phyloP scores from a whole-genome alignment of 495 filamentous ascomycete species.

The Trichoderma erinaceum region DNA sequence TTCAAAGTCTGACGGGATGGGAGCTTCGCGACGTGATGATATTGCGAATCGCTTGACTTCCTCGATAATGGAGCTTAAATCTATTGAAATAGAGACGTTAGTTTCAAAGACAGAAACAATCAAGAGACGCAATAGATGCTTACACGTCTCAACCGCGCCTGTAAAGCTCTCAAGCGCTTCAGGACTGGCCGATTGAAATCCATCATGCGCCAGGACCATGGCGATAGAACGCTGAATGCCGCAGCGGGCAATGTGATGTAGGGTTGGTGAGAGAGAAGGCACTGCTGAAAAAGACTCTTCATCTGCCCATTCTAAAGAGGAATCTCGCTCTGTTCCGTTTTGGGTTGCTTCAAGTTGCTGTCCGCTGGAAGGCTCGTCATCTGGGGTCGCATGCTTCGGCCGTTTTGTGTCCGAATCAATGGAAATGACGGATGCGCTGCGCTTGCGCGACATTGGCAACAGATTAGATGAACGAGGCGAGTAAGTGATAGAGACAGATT shows the following conservation, averaged over 20 bases:
- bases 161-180: slow-evolving; percentile 42
- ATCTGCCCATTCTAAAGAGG: not conserved
- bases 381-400: not conserved
- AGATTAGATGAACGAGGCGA: not conserved
- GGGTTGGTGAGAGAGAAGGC: not conserved
- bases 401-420: not conserved
- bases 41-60: slow-evolving; percentile 30
- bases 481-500: not conserved
- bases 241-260: slow-evolving; percentile 23
- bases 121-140: slow-evolving; percentile 15
- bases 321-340: not conserved
- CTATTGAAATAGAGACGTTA: slow-evolving; percentile 20
- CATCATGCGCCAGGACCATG: slow-evolving; percentile 34
- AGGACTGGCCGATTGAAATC: slow-evolving; percentile 34
- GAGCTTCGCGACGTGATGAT: slow-evolving; percentile 31
- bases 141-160: slow-evolving; percentile 35
- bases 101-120: not conserved
- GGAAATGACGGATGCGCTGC: not conserved
- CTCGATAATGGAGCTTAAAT: slow-evolving; percentile 28
- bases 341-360: not conserved
- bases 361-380: not conserved
- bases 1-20: slow-evolving; percentile 38
- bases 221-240: slow-evolving; percentile 36
- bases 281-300: not conserved
- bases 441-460: not conserved